Evolutionary conservation across 257 asterid genomes (phyloP), one percentile per base, ranked within the genome.

Genomic region (Scutellaria barbata): DNA sequence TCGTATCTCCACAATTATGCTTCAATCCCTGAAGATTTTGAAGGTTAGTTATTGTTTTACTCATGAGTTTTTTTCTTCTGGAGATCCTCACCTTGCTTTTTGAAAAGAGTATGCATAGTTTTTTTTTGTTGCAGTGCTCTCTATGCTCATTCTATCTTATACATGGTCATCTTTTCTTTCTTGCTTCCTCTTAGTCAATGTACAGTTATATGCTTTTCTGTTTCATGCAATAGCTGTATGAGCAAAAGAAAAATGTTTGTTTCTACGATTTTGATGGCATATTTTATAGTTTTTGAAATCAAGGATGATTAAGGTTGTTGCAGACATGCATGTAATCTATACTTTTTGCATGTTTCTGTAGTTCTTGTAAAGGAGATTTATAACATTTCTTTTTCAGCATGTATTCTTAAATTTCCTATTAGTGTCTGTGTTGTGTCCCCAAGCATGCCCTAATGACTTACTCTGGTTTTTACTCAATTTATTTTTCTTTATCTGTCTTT

Each of bases 1-100:
- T 77, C 77, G 42, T 90, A 88, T 71, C 95, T 90, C 56, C 79
- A 39, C 78, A 69, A 83, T 68, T 63, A 67, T 80, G 66, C 79
- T 50, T 67, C 87, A 66, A 73, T 46, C 55, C 78, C 72, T 43
- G 76, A 80, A 51, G 55, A 68, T 66, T 64, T 76, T 39, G 79
- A 81, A 81, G 97, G 96, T 88, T 76, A 73, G 18, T 5, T 47
- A 1, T 33, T 17, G 45, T 9, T 62, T 22, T 9, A 51, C 37
- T 48, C 72, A 74, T 35, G n/a, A 63, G 13, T 47, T 54, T 48
- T 9, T 5, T 12, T 20, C 8, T 40, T 52, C 30, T 65, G 57
- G 30, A 54, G 52, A 51, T 69, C 63, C 53, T 72, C 46, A 51
- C 43, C 41, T 42, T 42, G 39, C 60, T 56, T 59, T 22, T 40